Percentiles rank a stretch among this genome's conserved stretches.
These are phyloP conservation scores for Gardenia jasminoides DNA, from an alignment of 257 asterid species.

Conservation along the genomic window DNA sequence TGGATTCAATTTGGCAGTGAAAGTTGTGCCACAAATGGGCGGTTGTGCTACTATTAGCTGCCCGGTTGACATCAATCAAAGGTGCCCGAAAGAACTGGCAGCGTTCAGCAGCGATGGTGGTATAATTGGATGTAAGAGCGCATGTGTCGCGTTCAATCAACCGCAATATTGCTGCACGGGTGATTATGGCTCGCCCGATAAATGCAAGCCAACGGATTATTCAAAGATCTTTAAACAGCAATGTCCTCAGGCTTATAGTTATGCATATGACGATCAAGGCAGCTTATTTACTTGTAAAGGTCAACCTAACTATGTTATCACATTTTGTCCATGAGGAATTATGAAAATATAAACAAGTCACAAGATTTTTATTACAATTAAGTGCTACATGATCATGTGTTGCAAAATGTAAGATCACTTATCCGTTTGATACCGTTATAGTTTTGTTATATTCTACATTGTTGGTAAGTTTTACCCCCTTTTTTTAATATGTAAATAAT, in stretches of 20 bases:
- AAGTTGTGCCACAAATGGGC: conserved; percentile 41
- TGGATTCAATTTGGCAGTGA: conserved; percentile 61
- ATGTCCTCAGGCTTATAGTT: conserved; percentile 27
- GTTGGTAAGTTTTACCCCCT: too few relatives aligned
- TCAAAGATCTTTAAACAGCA: conserved; percentile 10
- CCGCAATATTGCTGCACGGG: conserved; percentile 31
- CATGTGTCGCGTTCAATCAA: conserved; percentile 18
- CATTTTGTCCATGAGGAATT: conserved; percentile 12
- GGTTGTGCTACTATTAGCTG: conserved; percentile 48
- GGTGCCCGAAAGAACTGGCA: conserved; percentile 49
- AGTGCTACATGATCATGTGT: too few relatives aligned
- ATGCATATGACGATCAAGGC: conserved; percentile 26
- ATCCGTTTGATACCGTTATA: too few relatives aligned
- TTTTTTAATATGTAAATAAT: too few relatives aligned
- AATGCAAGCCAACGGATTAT: conserved; percentile 16
- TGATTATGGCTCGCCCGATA: not conserved
- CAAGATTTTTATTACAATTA: too few relatives aligned
- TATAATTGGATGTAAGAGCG: conserved; percentile 52
- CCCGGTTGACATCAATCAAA: conserved; percentile 39
- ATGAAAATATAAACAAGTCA: not conserved
- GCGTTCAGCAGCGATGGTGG: conserved; percentile 31
- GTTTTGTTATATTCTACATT: too few relatives aligned
- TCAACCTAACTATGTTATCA: not conserved
- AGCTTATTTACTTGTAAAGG: conserved; percentile 22
- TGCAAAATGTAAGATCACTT: too few relatives aligned